These are phyloP conservation scores for Rhizopogon rudus DNA, from an alignment of 768 basidiomycete species.

Conservation along the genomic window DNA sequence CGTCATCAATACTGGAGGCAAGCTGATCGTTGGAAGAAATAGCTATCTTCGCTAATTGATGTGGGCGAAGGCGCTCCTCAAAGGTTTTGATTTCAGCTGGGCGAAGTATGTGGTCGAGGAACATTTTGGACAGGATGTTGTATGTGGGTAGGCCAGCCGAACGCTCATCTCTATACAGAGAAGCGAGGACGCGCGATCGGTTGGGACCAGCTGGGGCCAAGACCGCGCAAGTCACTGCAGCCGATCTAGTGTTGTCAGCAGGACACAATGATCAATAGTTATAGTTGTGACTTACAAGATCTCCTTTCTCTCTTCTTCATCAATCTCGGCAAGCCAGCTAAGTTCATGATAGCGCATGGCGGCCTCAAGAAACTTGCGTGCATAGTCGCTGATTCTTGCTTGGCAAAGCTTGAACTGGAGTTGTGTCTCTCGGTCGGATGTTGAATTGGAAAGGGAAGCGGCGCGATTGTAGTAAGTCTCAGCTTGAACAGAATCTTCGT, in stretches of 20 bases:
- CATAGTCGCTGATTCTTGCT: slow-evolving; percentile 91
- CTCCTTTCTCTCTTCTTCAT: slow-evolving; percentile 86
- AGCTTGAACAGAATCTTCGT: slow-evolving; percentile 96
- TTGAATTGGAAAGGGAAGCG: slow-evolving; percentile 79
- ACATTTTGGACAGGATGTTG: slow-evolving; percentile 96
- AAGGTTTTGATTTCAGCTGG: slow-evolving; percentile 87
- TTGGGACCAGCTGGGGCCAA: slow-evolving; percentile 96
- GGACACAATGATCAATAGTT: slow-evolving; percentile 10
- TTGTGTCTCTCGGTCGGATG: slow-evolving; percentile 72
- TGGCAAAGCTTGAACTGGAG: slow-evolving; percentile 90
- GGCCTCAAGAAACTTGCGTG: slow-evolving; percentile 91
- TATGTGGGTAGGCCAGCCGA: slow-evolving; percentile 72
- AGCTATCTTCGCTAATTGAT: slow-evolving; percentile 91
- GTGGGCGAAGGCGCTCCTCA: slow-evolving; percentile 79
- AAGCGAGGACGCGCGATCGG: slow-evolving; percentile 87
- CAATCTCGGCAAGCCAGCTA: slow-evolving; percentile 85
- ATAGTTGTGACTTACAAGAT: slow-evolving; percentile 65
- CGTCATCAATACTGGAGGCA: slow-evolving; percentile 60
- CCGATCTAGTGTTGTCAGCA: slow-evolving; percentile 43
- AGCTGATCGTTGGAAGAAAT: slow-evolving; percentile 81
- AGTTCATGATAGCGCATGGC: slow-evolving; percentile 93
- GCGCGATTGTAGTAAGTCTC: slow-evolving; percentile 98
- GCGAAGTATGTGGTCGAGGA: slow-evolving; percentile 94
- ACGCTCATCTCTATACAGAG: slow-evolving; percentile 92
- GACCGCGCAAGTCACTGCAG: slow-evolving; percentile 94